Conservation (phyloP, 257 asterid species). For the Cordia subcordata region DNA sequence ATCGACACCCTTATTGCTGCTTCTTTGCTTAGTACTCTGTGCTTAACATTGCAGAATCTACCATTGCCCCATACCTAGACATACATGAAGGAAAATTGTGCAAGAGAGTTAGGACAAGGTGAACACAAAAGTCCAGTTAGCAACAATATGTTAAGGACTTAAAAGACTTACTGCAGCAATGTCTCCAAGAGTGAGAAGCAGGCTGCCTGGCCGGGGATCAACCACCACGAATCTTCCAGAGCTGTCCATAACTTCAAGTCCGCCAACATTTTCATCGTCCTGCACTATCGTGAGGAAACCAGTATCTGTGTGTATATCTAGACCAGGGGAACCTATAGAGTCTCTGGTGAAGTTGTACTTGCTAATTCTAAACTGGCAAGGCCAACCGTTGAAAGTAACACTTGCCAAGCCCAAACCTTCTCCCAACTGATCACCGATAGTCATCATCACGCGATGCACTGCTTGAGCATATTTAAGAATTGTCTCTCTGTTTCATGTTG, state of each 20-base stretch:
- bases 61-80: constrained; percentile 27
- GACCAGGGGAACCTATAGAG: constrained; percentile 37
- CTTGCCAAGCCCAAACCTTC: constrained; percentile 35
- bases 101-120: background rate
- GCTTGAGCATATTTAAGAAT: constrained; percentile 28
- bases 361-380: constrained; percentile 42
- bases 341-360: constrained; percentile 33
- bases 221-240: constrained; percentile 29
- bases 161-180: background rate
- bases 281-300: constrained; percentile 47
- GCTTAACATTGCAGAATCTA: constrained; percentile 17
- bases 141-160: background rate
- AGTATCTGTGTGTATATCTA: constrained; percentile 40
- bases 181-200: constrained; percentile 22
- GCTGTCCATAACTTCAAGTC: constrained; percentile 35
- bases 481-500: constrained; percentile 24
- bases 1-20: constrained; percentile 22
- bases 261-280: constrained; percentile 45
- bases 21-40: constrained; percentile 25
- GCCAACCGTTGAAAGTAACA: constrained; percentile 25
- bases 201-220: constrained; percentile 23
- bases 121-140: background rate
- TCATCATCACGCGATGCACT: constrained; percentile 18
- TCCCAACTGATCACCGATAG: constrained; percentile 33
- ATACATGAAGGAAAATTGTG: background rate